Base-by-base conservation (phyloP, 495 filamentous ascomycete genomes). In the Parathielavia hyrcaniae region DNA sequence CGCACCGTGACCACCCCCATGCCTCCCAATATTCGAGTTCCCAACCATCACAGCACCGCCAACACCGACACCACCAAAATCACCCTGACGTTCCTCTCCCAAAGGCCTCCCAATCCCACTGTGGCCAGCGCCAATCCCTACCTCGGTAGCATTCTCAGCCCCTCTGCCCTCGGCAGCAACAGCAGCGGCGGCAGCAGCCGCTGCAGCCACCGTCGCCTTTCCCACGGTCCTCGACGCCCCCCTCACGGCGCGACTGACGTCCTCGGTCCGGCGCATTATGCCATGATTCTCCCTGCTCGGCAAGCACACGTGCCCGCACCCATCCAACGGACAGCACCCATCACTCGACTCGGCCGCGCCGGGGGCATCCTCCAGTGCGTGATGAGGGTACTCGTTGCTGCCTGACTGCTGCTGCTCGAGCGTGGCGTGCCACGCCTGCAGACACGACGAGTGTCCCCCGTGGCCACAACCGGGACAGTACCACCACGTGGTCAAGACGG, bases 401-500 rank as follows among this genome's bases (percentile, higher is more conserved):
- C 26, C 26, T 2, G 3, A 3, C 3, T 2, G 26, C 26, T 2
- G 6, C 6, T 30, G 26, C 35, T 62, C 52, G 13, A 73, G 51
- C n/a, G 69, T 58, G 26, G 61, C 44, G 30, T 87, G 83, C 87
- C 87, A 91, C 5, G 75, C 79, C 47, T 76, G 75, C 48, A 90
- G 77, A 61, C 88, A 91, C 22, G 78, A 79, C 1, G 81, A 69
- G 68, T 91, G 88, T 7, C 87, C 87, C 46, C 87, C 86, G 60
- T 91, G 88, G 19, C 83, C 83, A 58, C 88, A 91, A 41, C 83
- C 80, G 55, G 86, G 82, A 60, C 88, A 91, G 75, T 81, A 86
- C 64, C 78, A 82, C 86, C 86, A 90, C 11, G 73, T 75, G 3
- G 66, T 69, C 64, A 6, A 65, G 48, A 1, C 52, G 53, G 12